Percentiles rank a stretch among this genome's conserved stretches.
phyloP scores from a whole-genome alignment of 306 rosid genomes.

The Canavalia gladiata region DNA sequence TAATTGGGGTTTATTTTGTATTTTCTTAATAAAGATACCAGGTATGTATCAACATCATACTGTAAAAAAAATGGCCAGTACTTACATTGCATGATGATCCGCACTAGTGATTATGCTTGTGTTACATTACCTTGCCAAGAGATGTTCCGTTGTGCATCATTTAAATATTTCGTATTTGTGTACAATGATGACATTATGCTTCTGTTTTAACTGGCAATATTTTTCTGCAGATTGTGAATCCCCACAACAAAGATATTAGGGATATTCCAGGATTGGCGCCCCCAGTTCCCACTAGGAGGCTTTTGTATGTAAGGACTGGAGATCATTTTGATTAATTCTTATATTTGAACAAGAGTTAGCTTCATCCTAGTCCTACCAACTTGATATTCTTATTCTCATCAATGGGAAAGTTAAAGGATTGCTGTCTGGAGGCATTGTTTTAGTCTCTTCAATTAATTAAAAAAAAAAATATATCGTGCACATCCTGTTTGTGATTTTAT shows the following conservation, averaged over 20 bases:
- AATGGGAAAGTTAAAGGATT: constrained; percentile 53
- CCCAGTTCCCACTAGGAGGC: constrained; percentile 90
- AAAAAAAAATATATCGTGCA: constrained; percentile 58
- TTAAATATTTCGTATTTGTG: constrained; percentile 4
- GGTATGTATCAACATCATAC: no score
- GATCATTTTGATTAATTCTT: constrained; percentile 54
- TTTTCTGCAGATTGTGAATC: constrained; percentile 82
- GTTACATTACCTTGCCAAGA: not conserved
- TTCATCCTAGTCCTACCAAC: constrained; percentile 47
- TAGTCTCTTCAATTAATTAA: constrained; percentile 40
- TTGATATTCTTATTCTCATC: constrained; percentile 38
- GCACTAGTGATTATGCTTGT: not conserved
- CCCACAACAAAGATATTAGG: constrained; percentile 80
- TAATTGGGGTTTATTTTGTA: no score
- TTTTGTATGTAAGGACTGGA: constrained; percentile 70
- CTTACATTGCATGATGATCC: constrained; percentile 7
- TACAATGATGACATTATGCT: constrained; percentile 7
- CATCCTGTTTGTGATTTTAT: constrained; percentile 67
- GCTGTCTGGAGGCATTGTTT: constrained; percentile 49
- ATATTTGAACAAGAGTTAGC: constrained; percentile 43
- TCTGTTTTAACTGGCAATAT: constrained; percentile 16
- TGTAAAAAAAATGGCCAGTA: not conserved
- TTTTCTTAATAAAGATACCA: no score
- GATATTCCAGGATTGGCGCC: constrained; percentile 98
- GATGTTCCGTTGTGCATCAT: constrained; percentile 6